Percentiles rank a stretch among this genome's conserved stretches.
These are phyloP conservation scores for Articulospora tetracladia DNA, from an alignment of 495 filamentous ascomycete genomes.

Conservation along the genomic window DNA sequence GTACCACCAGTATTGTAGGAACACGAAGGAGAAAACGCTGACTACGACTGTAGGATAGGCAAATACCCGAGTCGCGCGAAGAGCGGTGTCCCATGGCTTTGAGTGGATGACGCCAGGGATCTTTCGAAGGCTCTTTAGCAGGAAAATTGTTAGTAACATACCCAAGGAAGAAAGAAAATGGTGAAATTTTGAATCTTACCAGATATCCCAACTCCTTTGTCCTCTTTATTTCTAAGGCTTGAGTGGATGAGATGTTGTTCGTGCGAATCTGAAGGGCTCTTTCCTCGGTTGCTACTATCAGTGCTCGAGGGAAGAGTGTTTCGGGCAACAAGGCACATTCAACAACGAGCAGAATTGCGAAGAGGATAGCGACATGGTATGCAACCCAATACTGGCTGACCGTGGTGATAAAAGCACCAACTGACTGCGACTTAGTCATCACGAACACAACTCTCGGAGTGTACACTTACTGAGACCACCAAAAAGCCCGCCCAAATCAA, in stretches of 20 bases:
- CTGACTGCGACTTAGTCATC: slow-evolving; percentile 24
- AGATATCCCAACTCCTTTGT: slow-evolving; percentile 9
- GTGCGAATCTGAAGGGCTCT: not conserved
- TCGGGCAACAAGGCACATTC: slow-evolving; percentile 55
- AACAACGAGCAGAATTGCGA: slow-evolving; percentile 44
- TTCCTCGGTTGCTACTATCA: slow-evolving; percentile 42
- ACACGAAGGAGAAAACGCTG: slow-evolving; percentile 47
- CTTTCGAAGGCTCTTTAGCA: slow-evolving; percentile 38
- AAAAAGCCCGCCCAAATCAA: slow-evolving; percentile 52
- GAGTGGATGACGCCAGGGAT: slow-evolving; percentile 53
- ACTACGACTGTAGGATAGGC: slow-evolving; percentile 42
- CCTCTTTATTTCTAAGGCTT: slow-evolving; percentile 3
- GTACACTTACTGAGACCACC: slow-evolving; percentile 42
- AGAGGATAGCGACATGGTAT: slow-evolving; percentile 56
- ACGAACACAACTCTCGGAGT: slow-evolving; percentile 15
- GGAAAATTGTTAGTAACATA: not conserved
- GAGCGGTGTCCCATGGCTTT: slow-evolving; percentile 44
- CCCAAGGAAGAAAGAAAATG: too few species aligned
- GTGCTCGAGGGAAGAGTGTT: slow-evolving; percentile 54
- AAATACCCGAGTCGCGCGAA: slow-evolving; percentile 46
- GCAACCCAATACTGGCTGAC: slow-evolving; percentile 51
- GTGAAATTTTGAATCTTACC: too few species aligned
- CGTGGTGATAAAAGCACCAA: slow-evolving; percentile 54
- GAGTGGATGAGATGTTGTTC: too few species aligned
- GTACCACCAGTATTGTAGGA: slow-evolving; percentile 62